Percentiles rank a stretch among this genome's conserved stretches.
These are phyloP conservation scores for Plantago ovata DNA, from an alignment of 257 asterid genomes.

Conservation along the genomic window DNA sequence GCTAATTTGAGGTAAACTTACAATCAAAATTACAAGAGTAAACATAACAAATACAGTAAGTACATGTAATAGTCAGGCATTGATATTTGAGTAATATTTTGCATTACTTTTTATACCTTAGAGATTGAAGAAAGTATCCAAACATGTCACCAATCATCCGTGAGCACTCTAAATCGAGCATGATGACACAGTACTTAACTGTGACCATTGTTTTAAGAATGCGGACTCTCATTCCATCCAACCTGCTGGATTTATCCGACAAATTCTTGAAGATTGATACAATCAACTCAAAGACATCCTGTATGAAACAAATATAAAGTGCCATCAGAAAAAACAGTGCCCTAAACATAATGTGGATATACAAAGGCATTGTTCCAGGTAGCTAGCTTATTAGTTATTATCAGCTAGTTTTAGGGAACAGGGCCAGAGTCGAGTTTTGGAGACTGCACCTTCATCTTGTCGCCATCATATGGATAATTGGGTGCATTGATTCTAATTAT, in stretches of 20 bases:
- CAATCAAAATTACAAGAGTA: too few species aligned
- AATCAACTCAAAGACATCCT: constrained; percentile 84
- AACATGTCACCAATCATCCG: constrained; percentile 81
- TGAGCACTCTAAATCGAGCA: constrained; percentile 97
- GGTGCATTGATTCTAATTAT: constrained; percentile 97
- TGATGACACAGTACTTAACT: constrained; percentile 88
- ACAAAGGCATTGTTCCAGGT: too few species aligned
- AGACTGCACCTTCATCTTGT: constrained; percentile 73
- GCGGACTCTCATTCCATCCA: constrained; percentile 61
- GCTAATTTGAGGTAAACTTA: too few species aligned
- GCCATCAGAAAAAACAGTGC: constrained; percentile 18
- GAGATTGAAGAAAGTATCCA: constrained; percentile 64
- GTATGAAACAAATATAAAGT: constrained; percentile 32
- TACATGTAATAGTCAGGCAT: too few species aligned
- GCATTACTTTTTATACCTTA: constrained; percentile 53
- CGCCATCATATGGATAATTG: constrained; percentile 94
- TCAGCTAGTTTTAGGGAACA: not conserved
- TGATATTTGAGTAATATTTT: not conserved
- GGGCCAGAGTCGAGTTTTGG: not conserved
- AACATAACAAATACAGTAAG: too few species aligned
- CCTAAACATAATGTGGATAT: too few species aligned
- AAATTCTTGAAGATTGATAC: constrained; percentile 79
- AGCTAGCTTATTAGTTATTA: too few species aligned
- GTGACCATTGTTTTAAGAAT: constrained; percentile 91
- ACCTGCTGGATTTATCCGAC: constrained; percentile 66